A percentile compares a stretch with the other conserved stretches of the same genome.
phyloP scores from a whole-genome alignment of 1,284 basidiomycete species.

The Sporisorium reilianum region DNA sequence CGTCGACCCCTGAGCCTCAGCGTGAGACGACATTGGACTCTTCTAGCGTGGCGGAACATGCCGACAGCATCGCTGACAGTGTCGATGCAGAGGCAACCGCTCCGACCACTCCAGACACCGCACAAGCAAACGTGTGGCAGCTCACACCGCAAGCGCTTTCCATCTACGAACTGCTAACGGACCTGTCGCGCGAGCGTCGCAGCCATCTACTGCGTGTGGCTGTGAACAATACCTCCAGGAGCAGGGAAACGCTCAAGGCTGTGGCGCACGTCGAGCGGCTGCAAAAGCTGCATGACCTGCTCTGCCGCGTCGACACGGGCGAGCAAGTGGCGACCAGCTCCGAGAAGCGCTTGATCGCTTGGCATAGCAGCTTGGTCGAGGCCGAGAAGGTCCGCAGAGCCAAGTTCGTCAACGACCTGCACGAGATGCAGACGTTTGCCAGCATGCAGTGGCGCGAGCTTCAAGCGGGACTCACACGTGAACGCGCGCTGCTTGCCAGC shows the following conservation, averaged over 20 bases:
- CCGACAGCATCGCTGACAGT: neutral
- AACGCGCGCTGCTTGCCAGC: slow-evolving; percentile 39
- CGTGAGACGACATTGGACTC: slow-evolving; percentile 16
- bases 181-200: slow-evolving; percentile 47
- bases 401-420: slow-evolving; percentile 57
- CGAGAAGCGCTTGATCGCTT: slow-evolving; percentile 54
- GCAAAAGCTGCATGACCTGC: slow-evolving; percentile 44
- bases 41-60: neutral
- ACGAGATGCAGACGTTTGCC: slow-evolving; percentile 53
- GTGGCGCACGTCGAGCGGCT: slow-evolving; percentile 59
- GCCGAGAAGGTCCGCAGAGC: slow-evolving; percentile 40
- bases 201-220: slow-evolving; percentile 42
- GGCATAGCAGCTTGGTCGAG: slow-evolving; percentile 54
- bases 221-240: slow-evolving; percentile 50
- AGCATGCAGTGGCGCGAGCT: slow-evolving; percentile 50
- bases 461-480: slow-evolving; percentile 38
- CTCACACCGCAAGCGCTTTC: slow-evolving; percentile 21
- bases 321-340: slow-evolving; percentile 43
- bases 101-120: neutral
- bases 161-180: slow-evolving; percentile 50
- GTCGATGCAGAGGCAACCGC: neutral
- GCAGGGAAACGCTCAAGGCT: slow-evolving; percentile 46
- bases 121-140: neutral
- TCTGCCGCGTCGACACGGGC: slow-evolving; percentile 42
- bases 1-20: slow-evolving; percentile 11